Conservation (phyloP, 208 protist species). For the Trypanosoma cruzi region DNA sequence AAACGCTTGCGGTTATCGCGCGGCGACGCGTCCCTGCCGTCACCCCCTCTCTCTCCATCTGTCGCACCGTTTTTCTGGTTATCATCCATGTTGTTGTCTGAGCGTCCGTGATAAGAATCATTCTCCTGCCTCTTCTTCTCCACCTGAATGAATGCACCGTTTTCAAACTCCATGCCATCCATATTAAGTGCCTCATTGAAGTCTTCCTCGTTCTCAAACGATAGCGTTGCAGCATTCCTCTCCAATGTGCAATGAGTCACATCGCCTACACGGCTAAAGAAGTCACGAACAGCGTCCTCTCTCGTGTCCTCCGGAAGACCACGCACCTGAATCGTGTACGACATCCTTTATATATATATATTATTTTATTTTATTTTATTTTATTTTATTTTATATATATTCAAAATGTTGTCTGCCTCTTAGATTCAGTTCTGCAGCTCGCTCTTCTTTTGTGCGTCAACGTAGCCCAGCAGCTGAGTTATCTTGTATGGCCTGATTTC, state of each 20-base stretch:
- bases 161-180: conserved; percentile 38
- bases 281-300: conserved; percentile 62
- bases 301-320: conserved; percentile 47
- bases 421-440: too few relatives aligned
- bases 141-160: conserved; percentile 34
- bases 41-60: conserved; percentile 31
- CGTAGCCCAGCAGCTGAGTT: too few relatives aligned
- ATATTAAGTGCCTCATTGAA: conserved; percentile 40
- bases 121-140: conserved; percentile 8
- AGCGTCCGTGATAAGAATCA: neutral
- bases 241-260: conserved; percentile 46
- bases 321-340: conserved; percentile 33
- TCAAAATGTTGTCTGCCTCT: neutral
- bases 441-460: neutral
- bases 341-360: neutral
- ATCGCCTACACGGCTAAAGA: conserved; percentile 66
- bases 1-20: conserved; percentile 16
- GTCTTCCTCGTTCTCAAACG: conserved; percentile 40
- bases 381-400: neutral
- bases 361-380: conserved; percentile 5
- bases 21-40: conserved; percentile 26
- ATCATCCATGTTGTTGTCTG: neutral
- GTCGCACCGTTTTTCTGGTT: neutral
- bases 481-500: too few relatives aligned
- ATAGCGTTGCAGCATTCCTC: conserved; percentile 24